Evolutionary conservation across 2,329 filamentous ascomycete species (phyloP).

Genomic region (Periconia sp.): DNA sequence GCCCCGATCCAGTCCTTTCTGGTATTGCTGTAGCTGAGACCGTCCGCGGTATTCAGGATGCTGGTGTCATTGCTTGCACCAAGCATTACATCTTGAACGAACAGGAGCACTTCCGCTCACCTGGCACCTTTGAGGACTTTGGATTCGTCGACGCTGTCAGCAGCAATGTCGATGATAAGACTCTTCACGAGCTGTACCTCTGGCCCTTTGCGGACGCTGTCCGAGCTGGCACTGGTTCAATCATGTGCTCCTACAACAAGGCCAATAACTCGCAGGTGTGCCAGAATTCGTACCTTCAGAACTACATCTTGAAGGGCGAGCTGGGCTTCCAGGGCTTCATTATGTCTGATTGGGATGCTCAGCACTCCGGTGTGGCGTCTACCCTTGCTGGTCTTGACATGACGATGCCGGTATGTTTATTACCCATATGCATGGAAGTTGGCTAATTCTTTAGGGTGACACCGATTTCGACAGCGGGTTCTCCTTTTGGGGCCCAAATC

Average conservation of each 20-base stretch:
- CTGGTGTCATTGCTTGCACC: conserved; percentile 77
- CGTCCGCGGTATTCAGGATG: conserved; percentile 79
- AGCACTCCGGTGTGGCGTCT: conserved; percentile 70
- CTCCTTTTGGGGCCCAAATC: conserved; percentile 83
- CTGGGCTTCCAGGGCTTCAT: conserved; percentile 83
- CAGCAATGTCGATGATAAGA: conserved; percentile 68
- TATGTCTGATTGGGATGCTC: conserved; percentile 75
- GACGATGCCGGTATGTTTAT: conserved; percentile 65
- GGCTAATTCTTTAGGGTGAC: conserved; percentile 61
- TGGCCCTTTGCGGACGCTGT: conserved; percentile 63
- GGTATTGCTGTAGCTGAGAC: conserved; percentile 75
- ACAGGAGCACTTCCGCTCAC: conserved; percentile 74
- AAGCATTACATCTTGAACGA: conserved; percentile 65
- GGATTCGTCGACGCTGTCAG: conserved; percentile 68
- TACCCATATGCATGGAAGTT: neutral
- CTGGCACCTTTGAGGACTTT: conserved; percentile 61
- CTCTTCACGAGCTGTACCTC: conserved; percentile 68
- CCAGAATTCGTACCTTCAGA: conserved; percentile 78
- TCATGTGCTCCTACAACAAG: conserved; percentile 73
- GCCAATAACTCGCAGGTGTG: conserved; percentile 82
- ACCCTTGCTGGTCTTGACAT: conserved; percentile 80
- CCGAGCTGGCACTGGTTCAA: conserved; percentile 55
- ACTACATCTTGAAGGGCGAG: conserved; percentile 78
- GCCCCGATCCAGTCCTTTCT: conserved; percentile 76
- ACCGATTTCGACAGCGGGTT: conserved; percentile 73